Evolutionary conservation across 1,284 basidiomycete species (phyloP).

Genomic region (Rhodotorula sp.): DNA sequence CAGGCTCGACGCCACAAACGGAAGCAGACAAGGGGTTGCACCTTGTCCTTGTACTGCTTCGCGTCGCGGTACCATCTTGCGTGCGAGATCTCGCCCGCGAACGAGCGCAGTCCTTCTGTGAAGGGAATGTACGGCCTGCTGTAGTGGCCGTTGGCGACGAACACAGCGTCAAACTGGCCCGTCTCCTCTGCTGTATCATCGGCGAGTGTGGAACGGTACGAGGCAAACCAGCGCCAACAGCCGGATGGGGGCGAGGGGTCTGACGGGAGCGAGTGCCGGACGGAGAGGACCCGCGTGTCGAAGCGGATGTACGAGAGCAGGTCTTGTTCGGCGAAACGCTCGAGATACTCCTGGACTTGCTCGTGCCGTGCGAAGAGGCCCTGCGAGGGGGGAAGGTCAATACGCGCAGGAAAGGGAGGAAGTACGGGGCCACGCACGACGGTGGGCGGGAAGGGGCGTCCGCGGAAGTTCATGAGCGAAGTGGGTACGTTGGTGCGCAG

Average conservation of each 20-base stretch:
- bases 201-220: conserved; percentile 19
- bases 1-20: not conserved
- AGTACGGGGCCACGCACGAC: conserved; percentile 4
- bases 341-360: conserved; percentile 52
- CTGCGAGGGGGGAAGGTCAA: not conserved
- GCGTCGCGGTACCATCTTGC: conserved; percentile 56
- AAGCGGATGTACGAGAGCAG: conserved; percentile 50
- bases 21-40: not conserved
- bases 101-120: conserved; percentile 53
- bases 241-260: not conserved
- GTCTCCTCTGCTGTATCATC: not conserved
- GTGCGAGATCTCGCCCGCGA: conserved; percentile 54
- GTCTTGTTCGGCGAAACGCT: conserved; percentile 48
- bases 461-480: conserved; percentile 51
- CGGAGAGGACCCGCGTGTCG: conserved; percentile 49
- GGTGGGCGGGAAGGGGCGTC: conserved; percentile 42
- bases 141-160: conserved; percentile 57
- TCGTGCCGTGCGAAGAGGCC: conserved; percentile 36
- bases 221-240: conserved; percentile 45
- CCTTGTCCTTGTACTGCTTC: conserved; percentile 43
- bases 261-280: conserved; percentile 39
- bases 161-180: conserved; percentile 50
- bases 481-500: conserved; percentile 25
- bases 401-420: too few species aligned
- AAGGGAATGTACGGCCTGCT: conserved; percentile 55